These are phyloP conservation scores for Rhododendron vialii DNA, from an alignment of 148 eudicot species.

Conservation along the genomic window DNA sequence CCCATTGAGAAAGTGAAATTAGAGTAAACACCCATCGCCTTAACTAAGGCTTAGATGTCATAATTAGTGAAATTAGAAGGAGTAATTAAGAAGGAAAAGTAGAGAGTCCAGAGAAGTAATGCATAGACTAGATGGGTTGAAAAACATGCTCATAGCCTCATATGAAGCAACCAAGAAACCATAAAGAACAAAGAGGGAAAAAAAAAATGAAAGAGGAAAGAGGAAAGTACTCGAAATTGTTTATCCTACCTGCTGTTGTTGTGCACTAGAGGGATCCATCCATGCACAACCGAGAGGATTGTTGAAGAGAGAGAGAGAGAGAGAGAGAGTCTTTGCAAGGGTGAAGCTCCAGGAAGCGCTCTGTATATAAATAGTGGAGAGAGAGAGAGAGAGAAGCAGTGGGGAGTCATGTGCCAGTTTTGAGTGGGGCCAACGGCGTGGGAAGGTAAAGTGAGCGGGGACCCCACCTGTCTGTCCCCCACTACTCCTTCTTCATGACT, in stretches of 20 bases:
- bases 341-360: too few relatives aligned
- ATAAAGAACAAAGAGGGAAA: background rate
- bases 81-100: background rate
- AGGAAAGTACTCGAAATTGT: background rate
- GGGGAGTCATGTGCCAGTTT: background rate
- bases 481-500: background rate
- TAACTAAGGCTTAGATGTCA: background rate
- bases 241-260: slow-evolving; percentile 28
- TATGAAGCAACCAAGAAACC: background rate
- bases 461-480: background rate
- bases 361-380: background rate
- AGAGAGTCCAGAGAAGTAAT: background rate
- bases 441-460: slow-evolving; percentile 1
- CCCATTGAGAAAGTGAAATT: too few relatives aligned
- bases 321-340: background rate
- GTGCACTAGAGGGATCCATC: slow-evolving; percentile 37
- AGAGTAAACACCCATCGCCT: background rate
- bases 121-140: background rate
- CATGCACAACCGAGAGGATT: slow-evolving; percentile 19
- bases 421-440: slow-evolving; percentile 16
- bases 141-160: background rate
- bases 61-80: background rate
- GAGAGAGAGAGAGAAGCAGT: background rate
- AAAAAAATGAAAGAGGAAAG: background rate
- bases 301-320: background rate